Base-by-base conservation (phyloP, 805 yeast species). In the Candida wancherniae region DNA sequence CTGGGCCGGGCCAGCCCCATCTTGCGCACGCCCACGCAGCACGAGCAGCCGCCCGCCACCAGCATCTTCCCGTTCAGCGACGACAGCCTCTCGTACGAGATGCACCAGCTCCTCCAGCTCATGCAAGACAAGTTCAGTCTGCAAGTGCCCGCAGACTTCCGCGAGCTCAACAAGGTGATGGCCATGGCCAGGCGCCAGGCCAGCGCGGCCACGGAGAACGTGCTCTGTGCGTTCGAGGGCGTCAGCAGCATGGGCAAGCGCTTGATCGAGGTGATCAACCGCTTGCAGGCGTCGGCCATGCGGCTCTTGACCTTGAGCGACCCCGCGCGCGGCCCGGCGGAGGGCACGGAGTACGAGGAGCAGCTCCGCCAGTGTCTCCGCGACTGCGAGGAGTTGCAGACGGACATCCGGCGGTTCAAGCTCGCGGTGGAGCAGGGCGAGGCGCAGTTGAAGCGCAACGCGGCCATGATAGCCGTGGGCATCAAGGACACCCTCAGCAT, bases 221-320 rank as follows among this genome's bases (percentile, higher is more conserved):
- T 39, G 10, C 36, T 39, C 11, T 19, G 43, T 14, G 29, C 31
- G 1, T 39, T 28, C 19, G 38, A 36, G 15, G 29, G 33, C 9
- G 21, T 39, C 12, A 29, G 37, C 23, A 11, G 22, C 18, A 18
- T 26, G 23, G 40, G 40, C 6, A 39, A 39, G 20, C 11, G 18
- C 10, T 29, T 33, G 15, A 13, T 36, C 6, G 19, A 21, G 9
- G 31, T 36, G 18, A 18, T 36, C 19, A 36, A 39, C 23, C 33
- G 38, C n/a, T 18, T 39, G 15, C 43, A 29, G 25, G 43, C 40
- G 8, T 29, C 26, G 11, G 26, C 37, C 18, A 29, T 22, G n/a
- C 29, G 38, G 13, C 22, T 19, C 24, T 10, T 31, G 22, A 39
- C 34, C 24, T 25, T 38, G 24, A 31, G 19, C 9, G 41, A 37